These are phyloP conservation scores for Malassezia caprae DNA, from an alignment of 1,284 basidiomycete genomes.

Conservation along the genomic window DNA sequence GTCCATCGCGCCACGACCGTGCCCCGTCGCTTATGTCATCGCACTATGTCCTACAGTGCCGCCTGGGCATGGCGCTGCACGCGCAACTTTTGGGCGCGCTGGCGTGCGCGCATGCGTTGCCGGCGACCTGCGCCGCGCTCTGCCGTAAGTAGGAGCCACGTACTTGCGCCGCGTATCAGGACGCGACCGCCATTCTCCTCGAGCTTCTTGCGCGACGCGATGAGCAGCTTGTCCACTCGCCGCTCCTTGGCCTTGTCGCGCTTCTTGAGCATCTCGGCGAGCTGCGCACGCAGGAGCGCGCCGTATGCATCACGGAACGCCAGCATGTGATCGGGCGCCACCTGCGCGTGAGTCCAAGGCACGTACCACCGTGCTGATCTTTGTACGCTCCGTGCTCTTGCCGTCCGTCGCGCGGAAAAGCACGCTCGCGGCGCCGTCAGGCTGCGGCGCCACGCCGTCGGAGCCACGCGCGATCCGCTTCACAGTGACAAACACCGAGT, in stretches of 20 bases:
- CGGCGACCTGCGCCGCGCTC: slow-evolving; percentile 18
- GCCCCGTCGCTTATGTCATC: background rate
- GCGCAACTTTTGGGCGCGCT: slow-evolving; percentile 7
- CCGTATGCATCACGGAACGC: slow-evolving; percentile 27
- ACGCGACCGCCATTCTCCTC: slow-evolving; percentile 29
- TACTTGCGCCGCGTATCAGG: slow-evolving; percentile 18
- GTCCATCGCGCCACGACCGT: background rate
- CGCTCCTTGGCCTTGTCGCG: slow-evolving; percentile 45
- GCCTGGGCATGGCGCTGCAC: background rate
- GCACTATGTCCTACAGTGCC: background rate
- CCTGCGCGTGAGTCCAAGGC: slow-evolving; percentile 1
- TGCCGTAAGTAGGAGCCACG: slow-evolving; percentile 1
- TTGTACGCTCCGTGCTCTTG: slow-evolving; percentile 18
- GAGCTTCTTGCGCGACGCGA: slow-evolving; percentile 32
- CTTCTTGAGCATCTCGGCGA: slow-evolving; percentile 31
- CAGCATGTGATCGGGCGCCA: slow-evolving; percentile 22
- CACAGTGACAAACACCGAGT: slow-evolving; percentile 37
- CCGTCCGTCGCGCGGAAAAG: slow-evolving; percentile 40
- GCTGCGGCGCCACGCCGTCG: background rate
- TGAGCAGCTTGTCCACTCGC: slow-evolving; percentile 31
- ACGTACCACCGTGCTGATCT: slow-evolving; percentile 26
- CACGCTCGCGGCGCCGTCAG: slow-evolving; percentile 17
- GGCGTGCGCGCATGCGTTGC: slow-evolving; percentile 13
- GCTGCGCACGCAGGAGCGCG: slow-evolving; percentile 29
- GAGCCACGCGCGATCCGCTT: slow-evolving; percentile 20